Base-by-base conservation (phyloP, 148 eudicot species). In the Camellia granthamiana region DNA sequence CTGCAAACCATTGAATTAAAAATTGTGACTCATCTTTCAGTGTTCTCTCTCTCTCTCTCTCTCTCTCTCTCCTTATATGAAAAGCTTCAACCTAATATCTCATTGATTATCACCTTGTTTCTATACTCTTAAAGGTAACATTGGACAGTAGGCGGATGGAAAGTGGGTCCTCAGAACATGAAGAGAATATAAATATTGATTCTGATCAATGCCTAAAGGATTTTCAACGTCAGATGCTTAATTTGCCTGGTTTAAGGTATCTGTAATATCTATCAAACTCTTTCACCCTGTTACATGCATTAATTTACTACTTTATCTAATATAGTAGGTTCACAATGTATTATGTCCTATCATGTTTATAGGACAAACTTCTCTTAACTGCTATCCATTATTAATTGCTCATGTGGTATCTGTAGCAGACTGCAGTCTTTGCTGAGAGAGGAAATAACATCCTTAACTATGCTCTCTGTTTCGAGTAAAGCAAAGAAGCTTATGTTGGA, bases 171-270 rank as follows among this genome's bases (percentile, higher is more conserved):
- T 71, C 54, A 55, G 58, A 69, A 51, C 52, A 81, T 73, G 85
- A 81, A 75, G 86, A 85, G 56, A 71, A 19, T 69, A 76, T 77
- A 64, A 78, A n/a, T 52, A 81, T 72, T 52, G 78, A 84, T 82
- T 80, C 88, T 66, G 85, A 84, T 81, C 80, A 81, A 67, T 83
- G 77, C 80, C 85, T 81, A 7, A 80, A 85, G 76, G 90, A 90
- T 59, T 84, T 84, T 76, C 88, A 87, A 71, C 76, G 76, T 79
- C 92, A 85, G 88, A 84, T 90, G 78, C 89, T 80, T 66, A 81
- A 81, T 67, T 88, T 84, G 90, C 90, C 93, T 51, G 87, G 82
- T 69, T 87, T 87, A 74, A 87, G 91, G 83, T 88, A 85, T 79
- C 74, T 85, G 99, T 95, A 95, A 90, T 97, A 87, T 72, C 74